phyloP scores from a whole-genome alignment of 768 basidiomycete genomes.

The Tricholomella constricta region DNA sequence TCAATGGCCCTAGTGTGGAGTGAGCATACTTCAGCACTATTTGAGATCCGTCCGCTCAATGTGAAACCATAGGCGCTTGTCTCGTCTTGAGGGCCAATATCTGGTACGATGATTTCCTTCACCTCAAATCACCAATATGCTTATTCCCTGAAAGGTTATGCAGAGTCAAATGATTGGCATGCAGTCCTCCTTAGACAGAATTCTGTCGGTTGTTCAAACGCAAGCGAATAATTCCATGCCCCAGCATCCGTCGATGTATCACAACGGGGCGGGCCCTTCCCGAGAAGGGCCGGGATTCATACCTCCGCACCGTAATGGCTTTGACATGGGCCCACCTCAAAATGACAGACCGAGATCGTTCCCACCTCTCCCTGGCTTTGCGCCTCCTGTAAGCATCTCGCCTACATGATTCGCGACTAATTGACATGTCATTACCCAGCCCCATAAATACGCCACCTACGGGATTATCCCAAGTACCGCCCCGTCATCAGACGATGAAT shows the following conservation, averaged over 20 bases:
- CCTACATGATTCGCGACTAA: not conserved
- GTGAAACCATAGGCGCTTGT: slow-evolving; percentile 53
- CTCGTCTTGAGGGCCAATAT: slow-evolving; percentile 85
- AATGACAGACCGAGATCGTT: slow-evolving; percentile 49
- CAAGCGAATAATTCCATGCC: slow-evolving; percentile 35
- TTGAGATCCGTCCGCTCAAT: slow-evolving; percentile 27
- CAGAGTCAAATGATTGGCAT: slow-evolving; percentile 95
- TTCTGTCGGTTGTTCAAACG: slow-evolving; percentile 65
- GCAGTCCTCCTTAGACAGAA: slow-evolving; percentile 87
- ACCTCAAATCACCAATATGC: not conserved
- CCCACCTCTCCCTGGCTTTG: slow-evolving; percentile 89
- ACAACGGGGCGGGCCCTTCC: slow-evolving; percentile 31
- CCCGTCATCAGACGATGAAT: slow-evolving; percentile 88
- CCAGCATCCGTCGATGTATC: slow-evolving; percentile 34
- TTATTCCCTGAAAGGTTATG: slow-evolving; percentile 59
- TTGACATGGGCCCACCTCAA: slow-evolving; percentile 35
- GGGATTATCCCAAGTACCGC: slow-evolving; percentile 85
- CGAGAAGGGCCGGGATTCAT: slow-evolving; percentile 35
- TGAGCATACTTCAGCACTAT: slow-evolving; percentile 36
- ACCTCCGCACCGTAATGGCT: slow-evolving; percentile 41
- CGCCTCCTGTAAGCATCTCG: slow-evolving; percentile 73
- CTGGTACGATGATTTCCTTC: slow-evolving; percentile 48
- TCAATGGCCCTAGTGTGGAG: slow-evolving; percentile 73
- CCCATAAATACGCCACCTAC: slow-evolving; percentile 89
- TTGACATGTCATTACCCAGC: slow-evolving; percentile 41